Evolutionary conservation across 495 filamentous ascomycete species (phyloP).

Genomic region (Glonium stellatum): DNA sequence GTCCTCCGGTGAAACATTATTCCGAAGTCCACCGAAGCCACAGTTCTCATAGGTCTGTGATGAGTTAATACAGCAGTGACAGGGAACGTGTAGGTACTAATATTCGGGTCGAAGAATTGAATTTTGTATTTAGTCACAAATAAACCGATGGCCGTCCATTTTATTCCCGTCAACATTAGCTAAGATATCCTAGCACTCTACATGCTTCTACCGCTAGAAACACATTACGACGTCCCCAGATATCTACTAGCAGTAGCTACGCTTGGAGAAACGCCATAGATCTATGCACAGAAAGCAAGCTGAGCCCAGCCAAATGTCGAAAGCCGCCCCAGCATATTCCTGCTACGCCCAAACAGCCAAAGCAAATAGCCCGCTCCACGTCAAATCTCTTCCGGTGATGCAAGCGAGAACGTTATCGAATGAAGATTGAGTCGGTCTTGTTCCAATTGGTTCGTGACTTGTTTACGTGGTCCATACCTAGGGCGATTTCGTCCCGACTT

Average conservation of each 20-base stretch:
- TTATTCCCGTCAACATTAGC: neutral
- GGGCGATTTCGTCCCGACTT: slow-evolving; percentile 59
- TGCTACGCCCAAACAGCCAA: slow-evolving; percentile 2
- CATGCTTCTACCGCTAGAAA: neutral
- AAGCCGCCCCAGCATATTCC: neutral
- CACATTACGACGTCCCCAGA: neutral
- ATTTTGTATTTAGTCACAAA: neutral
- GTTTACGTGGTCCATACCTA: slow-evolving; percentile 88
- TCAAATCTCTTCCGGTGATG: neutral
- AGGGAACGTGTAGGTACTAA: too few relatives aligned
- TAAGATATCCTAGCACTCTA: neutral
- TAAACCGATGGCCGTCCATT: neutral
- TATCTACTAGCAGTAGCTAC: slow-evolving; percentile 3
- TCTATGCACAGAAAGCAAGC: slow-evolving; percentile 9
- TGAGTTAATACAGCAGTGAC: too few relatives aligned
- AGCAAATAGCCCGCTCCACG: neutral
- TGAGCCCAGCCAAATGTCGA: neutral
- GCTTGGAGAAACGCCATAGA: slow-evolving; percentile 4
- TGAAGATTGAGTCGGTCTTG: slow-evolving; percentile 59
- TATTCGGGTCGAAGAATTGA: neutral
- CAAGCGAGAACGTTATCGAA: slow-evolving; percentile 40
- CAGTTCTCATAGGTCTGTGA: too few relatives aligned
- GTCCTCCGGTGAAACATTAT: too few relatives aligned
- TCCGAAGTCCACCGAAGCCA: too few relatives aligned
- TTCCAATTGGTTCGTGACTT: slow-evolving; percentile 55